Evolutionary conservation across 768 basidiomycete species (phyloP), one percentile per base, ranked within the genome.

Genomic region (Suillus variegatus): DNA sequence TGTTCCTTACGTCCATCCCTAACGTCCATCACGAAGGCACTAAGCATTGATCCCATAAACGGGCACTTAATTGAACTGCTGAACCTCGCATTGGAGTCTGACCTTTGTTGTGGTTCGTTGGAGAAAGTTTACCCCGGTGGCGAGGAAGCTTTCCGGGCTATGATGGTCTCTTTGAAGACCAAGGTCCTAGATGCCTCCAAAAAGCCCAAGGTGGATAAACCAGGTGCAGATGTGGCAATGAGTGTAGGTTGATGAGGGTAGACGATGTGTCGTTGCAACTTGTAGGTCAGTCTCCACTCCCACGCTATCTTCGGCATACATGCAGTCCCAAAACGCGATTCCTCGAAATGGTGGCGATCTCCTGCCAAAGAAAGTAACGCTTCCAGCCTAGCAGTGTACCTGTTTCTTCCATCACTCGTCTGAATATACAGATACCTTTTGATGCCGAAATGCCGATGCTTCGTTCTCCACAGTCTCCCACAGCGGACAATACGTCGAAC

Each of bases 41-140:
- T 95, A 60, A 90, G 90, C 71, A 82, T 94, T 67, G 91, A 94
- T 71, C 93, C 92, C 10, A 89, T 93, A 65, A 94, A 95, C 70
- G 82, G 87, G 5, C 89, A 93, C 73, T 82, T 92, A 38, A 83
- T 94, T 52, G 94, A 94, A 70, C 79, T 95, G 63, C 83, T 95
- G 47, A 92, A 93, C 68, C 83, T 91, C 63, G 93, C 93, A 3
- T 84, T 95, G 22, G 92, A 94, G 61, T 76, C 79, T 36, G 79
- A 70, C 62, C 65, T 71, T n/a, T 70, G 71, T 20, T 77, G 76
- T 63, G 67, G 71, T 28, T 71, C 77, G 32, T 75, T 75, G 75
- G 74, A 77, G 57, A 78, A 69, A 62, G 70, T 69, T 46, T 78
- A 71, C 67, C 76, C 77, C 47, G 77, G 77, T 20, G 76, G 76